These are phyloP conservation scores for Teratosphaeria zuluensis DNA, from an alignment of 2,329 filamentous ascomycete species.

Conservation along the genomic window DNA sequence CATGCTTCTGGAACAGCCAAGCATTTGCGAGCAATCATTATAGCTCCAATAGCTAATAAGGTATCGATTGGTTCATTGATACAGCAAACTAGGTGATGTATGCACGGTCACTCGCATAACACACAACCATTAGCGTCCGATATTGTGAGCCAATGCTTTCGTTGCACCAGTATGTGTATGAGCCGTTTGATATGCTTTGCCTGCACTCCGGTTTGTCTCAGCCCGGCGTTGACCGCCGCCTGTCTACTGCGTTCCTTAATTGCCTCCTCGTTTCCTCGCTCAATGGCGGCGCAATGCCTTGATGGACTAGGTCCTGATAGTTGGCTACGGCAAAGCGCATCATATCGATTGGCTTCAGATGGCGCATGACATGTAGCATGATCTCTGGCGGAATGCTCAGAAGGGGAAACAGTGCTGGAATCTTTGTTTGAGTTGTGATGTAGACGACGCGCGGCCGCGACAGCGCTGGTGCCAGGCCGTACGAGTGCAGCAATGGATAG, in stretches of 20 bases:
- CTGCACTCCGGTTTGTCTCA: not conserved
- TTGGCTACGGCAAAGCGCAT: slow-evolving; percentile 31
- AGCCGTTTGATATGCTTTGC: not conserved
- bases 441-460: slow-evolving; percentile 21
- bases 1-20: not conserved
- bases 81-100: not conserved
- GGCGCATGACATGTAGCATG: slow-evolving; percentile 27
- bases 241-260: slow-evolving; percentile 14
- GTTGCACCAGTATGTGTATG: not conserved
- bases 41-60: not conserved
- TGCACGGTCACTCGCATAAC: not conserved
- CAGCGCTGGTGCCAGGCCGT: slow-evolving; percentile 27
- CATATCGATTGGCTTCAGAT: slow-evolving; percentile 26
- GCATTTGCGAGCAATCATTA: not conserved
- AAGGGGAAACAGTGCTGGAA: slow-evolving; percentile 20
- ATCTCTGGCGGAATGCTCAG: slow-evolving; percentile 32
- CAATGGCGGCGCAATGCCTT: slow-evolving; percentile 26
- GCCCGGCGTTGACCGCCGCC: not conserved
- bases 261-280: slow-evolving; percentile 16
- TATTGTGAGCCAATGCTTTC: not conserved
- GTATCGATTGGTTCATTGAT: not conserved
- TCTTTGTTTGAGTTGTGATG: slow-evolving; percentile 20
- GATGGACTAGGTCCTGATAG: slow-evolving; percentile 23
- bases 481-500: slow-evolving; percentile 33
- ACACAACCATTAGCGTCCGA: not conserved